phyloP scores from a whole-genome alignment of 345 rosid species.

The Nasturtium officinale region DNA sequence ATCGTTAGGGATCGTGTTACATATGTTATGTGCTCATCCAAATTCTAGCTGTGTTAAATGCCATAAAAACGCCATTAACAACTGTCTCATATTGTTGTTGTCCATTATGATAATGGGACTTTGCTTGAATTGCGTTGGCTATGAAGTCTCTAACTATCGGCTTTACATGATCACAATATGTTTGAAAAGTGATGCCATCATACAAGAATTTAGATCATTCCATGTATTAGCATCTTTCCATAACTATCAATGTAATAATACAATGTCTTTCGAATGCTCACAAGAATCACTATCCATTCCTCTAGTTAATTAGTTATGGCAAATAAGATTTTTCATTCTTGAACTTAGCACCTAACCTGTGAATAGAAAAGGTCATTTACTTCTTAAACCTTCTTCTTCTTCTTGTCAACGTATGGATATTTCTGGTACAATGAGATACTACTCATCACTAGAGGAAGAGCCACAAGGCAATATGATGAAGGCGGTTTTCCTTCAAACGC shows the following conservation, averaged over 20 bases:
- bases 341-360: slow-evolving; percentile 21
- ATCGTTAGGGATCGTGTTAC: background rate
- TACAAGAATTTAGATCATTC: slow-evolving; percentile 13
- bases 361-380: background rate
- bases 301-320: slow-evolving; percentile 18
- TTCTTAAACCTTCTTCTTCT: slow-evolving; percentile 73
- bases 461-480: slow-evolving; percentile 65
- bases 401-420: slow-evolving; percentile 71
- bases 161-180: background rate
- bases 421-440: slow-evolving; percentile 93
- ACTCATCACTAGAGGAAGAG: slow-evolving; percentile 80
- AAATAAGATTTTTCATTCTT: slow-evolving; percentile 19
- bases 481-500: slow-evolving; percentile 92
- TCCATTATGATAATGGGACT: background rate
- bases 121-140: background rate
- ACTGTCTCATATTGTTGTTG: background rate
- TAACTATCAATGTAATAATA: slow-evolving; percentile 20
- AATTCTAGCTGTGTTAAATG: background rate
- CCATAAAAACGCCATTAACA: too few species aligned
- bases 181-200: background rate
- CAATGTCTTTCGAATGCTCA: slow-evolving; percentile 20
- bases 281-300: slow-evolving; percentile 37
- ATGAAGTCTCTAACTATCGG: background rate
- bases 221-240: slow-evolving; percentile 17
- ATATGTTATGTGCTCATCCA: background rate